Evolutionary conservation across 2,329 filamentous ascomycete species (phyloP).

Genomic region (Juglanconis juglandina): DNA sequence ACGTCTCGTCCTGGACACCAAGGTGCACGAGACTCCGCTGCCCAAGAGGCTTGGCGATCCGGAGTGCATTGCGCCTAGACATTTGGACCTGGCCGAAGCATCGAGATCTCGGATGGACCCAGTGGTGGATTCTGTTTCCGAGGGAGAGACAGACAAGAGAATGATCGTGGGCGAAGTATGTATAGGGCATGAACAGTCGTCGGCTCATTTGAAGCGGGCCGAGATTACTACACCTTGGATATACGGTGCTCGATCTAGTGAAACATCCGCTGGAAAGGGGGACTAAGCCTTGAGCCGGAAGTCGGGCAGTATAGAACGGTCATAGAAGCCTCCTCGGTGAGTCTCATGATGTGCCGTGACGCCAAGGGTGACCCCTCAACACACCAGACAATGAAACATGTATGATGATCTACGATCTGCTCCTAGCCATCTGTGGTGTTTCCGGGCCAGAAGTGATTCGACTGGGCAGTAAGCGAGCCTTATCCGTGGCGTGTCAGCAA

Average conservation of each 20-base stretch:
- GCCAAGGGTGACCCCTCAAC: not conserved
- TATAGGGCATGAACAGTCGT: no score
- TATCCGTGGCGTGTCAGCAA: no score
- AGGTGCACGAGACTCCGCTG: not conserved
- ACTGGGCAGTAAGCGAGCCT: no score
- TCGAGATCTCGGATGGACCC: not conserved
- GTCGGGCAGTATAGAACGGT: not conserved
- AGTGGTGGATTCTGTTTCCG: not conserved
- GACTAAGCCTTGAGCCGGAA: no score
- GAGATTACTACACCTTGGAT: no score
- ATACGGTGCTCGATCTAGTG: no score
- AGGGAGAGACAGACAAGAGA: not conserved
- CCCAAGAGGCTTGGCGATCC: not conserved
- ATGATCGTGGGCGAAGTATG: no score
- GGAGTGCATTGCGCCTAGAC: not conserved
- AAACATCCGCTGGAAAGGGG: no score
- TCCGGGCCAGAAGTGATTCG: no score
- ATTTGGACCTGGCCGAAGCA: not conserved
- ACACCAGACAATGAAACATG: not conserved
- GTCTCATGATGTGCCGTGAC: not conserved
- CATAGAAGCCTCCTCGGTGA: not conserved
- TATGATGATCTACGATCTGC: not conserved
- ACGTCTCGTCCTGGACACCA: not conserved
- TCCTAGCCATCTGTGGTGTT: not conserved
- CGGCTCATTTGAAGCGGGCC: no score